Percentiles rank a stretch among this genome's conserved stretches.
Evolutionary conservation across 768 basidiomycete genomes (phyloP).

Genomic region (Daedalea quercina): DNA sequence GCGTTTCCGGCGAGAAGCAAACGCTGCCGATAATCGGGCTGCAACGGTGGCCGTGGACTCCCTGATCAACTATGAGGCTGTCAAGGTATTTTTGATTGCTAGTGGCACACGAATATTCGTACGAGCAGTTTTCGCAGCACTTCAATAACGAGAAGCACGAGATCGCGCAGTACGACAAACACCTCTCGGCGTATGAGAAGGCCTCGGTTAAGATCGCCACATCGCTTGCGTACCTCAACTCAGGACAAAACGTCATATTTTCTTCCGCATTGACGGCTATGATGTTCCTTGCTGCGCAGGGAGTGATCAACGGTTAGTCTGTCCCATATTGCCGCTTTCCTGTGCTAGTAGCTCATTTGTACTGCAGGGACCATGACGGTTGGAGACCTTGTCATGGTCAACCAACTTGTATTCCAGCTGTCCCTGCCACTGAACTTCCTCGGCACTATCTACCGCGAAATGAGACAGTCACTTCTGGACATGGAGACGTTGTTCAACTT

Average conservation of each 20-base stretch:
- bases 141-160: slow-evolving; percentile 98
- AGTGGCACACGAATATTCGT: not conserved
- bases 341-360: not conserved
- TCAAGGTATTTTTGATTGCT: slow-evolving; percentile 60
- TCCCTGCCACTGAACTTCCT: slow-evolving; percentile 96
- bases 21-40: slow-evolving; percentile 94
- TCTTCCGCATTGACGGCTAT: slow-evolving; percentile 87
- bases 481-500: slow-evolving; percentile 96
- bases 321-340: not conserved
- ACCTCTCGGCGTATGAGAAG: slow-evolving; percentile 82
- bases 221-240: slow-evolving; percentile 87
- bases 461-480: slow-evolving; percentile 92
- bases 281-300: slow-evolving; percentile 96
- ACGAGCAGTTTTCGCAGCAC: slow-evolving; percentile 42
- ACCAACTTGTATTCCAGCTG: slow-evolving; percentile 96
- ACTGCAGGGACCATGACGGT: slow-evolving; percentile 89
- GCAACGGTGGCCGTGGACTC: slow-evolving; percentile 93
- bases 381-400: slow-evolving; percentile 98
- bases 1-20: slow-evolving; percentile 88
- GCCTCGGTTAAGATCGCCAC: slow-evolving; percentile 94
- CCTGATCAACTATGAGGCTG: slow-evolving; percentile 96
- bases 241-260: slow-evolving; percentile 96
- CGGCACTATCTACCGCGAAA: slow-evolving; percentile 94
- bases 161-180: slow-evolving; percentile 85
- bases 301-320: slow-evolving; percentile 75